These are phyloP conservation scores for Sclerotinia sclerotiorum DNA, from an alignment of 2,329 filamentous ascomycete genomes.

Conservation along the genomic window DNA sequence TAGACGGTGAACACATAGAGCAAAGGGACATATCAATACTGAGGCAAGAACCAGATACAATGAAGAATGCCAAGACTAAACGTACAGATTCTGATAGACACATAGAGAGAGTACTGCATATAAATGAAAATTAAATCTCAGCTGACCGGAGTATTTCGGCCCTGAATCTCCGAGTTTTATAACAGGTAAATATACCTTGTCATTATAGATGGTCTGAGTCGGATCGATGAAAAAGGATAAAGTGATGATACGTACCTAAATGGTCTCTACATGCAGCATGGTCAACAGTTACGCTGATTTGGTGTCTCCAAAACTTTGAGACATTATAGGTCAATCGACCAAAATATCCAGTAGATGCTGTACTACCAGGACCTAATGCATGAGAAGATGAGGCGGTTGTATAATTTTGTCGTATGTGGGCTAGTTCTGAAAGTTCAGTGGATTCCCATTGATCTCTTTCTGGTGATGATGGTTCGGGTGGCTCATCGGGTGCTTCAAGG, in stretches of 20 bases:
- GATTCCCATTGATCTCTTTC: constrained; percentile 34
- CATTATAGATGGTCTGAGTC: neutral
- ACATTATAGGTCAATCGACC: constrained; percentile 31
- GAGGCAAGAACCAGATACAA: neutral
- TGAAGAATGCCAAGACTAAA: neutral
- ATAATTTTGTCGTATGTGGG: constrained; percentile 33
- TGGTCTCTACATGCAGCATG: constrained; percentile 54
- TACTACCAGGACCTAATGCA: constrained; percentile 13
- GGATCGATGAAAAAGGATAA: constrained; percentile 26
- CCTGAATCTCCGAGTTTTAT: constrained; percentile 22
- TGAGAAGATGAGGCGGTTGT: constrained; percentile 29
- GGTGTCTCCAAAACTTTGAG: constrained; percentile 48
- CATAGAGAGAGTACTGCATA: neutral
- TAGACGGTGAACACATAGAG: neutral
- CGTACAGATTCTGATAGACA: neutral
- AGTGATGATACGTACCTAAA: constrained; percentile 48
- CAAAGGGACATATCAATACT: neutral
- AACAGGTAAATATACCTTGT: constrained; percentile 20
- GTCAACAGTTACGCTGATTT: constrained; percentile 52
- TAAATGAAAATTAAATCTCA: constrained; percentile 12
- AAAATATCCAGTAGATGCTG: constrained; percentile 25
- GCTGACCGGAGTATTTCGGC: constrained; percentile 23
- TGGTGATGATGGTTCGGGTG: constrained; percentile 9
- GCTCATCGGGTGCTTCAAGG: constrained; percentile 23
- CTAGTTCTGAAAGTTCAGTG: constrained; percentile 33